Percentiles rank a stretch among this genome's conserved stretches.
phyloP scores from a whole-genome alignment of 495 filamentous ascomycete genomes.

The Xylaria cubensis region DNA sequence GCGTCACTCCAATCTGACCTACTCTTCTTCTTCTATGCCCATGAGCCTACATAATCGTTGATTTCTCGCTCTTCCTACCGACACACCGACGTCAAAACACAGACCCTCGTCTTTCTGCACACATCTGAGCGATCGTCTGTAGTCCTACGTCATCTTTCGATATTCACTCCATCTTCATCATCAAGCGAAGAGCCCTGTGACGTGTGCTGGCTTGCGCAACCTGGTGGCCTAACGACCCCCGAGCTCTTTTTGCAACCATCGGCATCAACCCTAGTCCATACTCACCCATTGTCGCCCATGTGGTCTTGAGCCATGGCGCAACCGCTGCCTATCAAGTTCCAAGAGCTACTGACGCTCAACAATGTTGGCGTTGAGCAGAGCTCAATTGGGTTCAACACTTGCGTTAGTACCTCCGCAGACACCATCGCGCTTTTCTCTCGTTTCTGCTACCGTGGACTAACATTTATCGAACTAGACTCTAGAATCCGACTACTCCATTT shows the following conservation, averaged over 20 bases:
- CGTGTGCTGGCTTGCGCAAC: conserved; percentile 26
- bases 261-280: conserved; percentile 32
- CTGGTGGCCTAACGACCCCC: conserved; percentile 27
- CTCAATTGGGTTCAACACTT: conserved; percentile 96
- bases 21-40: conserved; percentile 7
- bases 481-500: conserved; percentile 95
- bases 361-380: conserved; percentile 80
- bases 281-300: conserved; percentile 33
- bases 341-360: conserved; percentile 86
- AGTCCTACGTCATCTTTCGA: conserved; percentile 20
- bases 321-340: conserved; percentile 87
- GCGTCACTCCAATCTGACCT: conserved; percentile 28
- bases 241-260: conserved; percentile 20
- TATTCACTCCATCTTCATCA: conserved; percentile 9
- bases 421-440: conserved; percentile 16
- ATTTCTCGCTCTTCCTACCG: conserved; percentile 34
- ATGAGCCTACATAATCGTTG: conserved; percentile 32
- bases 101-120: conserved; percentile 30
- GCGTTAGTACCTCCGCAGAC: conserved; percentile 61
- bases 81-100: conserved; percentile 35
- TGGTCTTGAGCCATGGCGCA: conserved; percentile 50
- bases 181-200: conserved; percentile 25
- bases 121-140: conserved; percentile 12
- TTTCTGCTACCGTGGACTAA: conserved; percentile 32
- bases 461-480: conserved; percentile 69